Evolutionary conservation across 108 stramenopile species (phyloP), one percentile per base, ranked within the genome.

Genomic region (Discostella stelligeroides): DNA sequence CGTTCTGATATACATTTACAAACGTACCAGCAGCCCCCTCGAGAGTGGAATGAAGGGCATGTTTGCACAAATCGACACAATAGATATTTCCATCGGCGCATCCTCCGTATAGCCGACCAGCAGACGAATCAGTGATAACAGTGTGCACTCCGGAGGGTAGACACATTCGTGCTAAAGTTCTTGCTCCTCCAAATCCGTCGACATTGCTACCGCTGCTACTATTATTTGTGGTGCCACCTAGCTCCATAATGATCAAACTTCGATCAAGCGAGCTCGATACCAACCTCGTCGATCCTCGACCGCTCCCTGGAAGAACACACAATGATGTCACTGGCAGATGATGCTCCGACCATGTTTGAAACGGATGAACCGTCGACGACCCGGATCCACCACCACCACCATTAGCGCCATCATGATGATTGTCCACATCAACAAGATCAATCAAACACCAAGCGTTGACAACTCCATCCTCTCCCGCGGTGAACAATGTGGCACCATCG

Each of bases 401-500:
- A 1, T 14, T 25, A 24, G 24, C n/a, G n/a, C n/a, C n/a, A n/a
- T n/a, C n/a, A 18, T 57, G 34, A 20, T 60, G 63, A 18, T n/a
- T 11, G 34, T 58, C 67, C 23, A 37, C 49, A 20, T 69, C 74
- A 1, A 91, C 87, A 20, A 91, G 45, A 60, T 88, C 90, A 47
- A 87, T 42, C 23, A 91, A 41, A 30, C 78, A 67, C 69, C 85
- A 95, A 4, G 79, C 69, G 74, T 92, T 89, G 3, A 92, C 83
- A 65, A 95, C 90, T 0, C 90, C 93, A 82, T 95, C 93, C 20
- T 83, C 88, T 29, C 91, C 93, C 45, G 84, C 93, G 9, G 93
- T 90, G 14, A 90, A 79, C 51, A 95, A 56, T 41, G 80, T 85
- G 11, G 82, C 54, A 12, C 85, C 89, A 49, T 86, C 90, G 61